Percentiles rank a stretch among this genome's conserved stretches.
Conservation (phyloP, 2,329 filamentous ascomycete genomes). For the Aspergillus sp. region DNA sequence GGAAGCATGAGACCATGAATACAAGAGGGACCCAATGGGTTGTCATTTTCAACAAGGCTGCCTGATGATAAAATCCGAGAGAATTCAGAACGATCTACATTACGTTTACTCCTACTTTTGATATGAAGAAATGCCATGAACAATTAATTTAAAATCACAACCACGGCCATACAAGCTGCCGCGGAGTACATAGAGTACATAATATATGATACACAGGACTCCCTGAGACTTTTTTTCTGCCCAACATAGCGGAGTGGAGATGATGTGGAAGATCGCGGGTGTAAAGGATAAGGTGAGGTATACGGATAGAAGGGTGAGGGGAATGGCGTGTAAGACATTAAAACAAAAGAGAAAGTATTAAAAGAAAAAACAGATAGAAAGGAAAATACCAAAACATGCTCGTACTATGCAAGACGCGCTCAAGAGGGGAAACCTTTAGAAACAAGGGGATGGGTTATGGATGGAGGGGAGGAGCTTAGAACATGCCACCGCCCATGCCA, state of each 20-base stretch:
- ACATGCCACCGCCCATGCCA: constrained; percentile 59
- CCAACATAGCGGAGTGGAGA: constrained; percentile 22
- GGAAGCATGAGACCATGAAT: too few relatives aligned
- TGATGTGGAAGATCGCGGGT: constrained; percentile 6
- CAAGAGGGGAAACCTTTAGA: constrained; percentile 19
- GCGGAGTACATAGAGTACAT: constrained; percentile 14
- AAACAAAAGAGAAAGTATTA: constrained; percentile 16
- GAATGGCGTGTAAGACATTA: constrained; percentile 20
- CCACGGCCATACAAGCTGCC: constrained; percentile 3
- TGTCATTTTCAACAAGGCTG: too few relatives aligned
- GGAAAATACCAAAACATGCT: constrained; percentile 22
- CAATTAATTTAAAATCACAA: constrained; percentile 9
- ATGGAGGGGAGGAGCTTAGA: constrained; percentile 40
- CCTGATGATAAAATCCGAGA: too few relatives aligned
- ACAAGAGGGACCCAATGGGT: too few relatives aligned
- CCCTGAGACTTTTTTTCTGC: constrained; percentile 17
- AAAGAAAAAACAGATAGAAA: constrained; percentile 15
- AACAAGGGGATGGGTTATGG: constrained; percentile 9
- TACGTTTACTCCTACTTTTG: too few relatives aligned
- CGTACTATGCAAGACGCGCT: constrained; percentile 32
- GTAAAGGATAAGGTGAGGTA: constrained; percentile 5
- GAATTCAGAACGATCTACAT: too few relatives aligned
- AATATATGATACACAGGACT: constrained; percentile 21
- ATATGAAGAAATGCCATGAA: constrained; percentile 1
- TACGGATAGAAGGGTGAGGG: constrained; percentile 1